Evolutionary conservation across 2,329 filamentous ascomycete genomes (phyloP), one percentile per base, ranked within the genome.

Genomic region (Aspergillus texensis): DNA sequence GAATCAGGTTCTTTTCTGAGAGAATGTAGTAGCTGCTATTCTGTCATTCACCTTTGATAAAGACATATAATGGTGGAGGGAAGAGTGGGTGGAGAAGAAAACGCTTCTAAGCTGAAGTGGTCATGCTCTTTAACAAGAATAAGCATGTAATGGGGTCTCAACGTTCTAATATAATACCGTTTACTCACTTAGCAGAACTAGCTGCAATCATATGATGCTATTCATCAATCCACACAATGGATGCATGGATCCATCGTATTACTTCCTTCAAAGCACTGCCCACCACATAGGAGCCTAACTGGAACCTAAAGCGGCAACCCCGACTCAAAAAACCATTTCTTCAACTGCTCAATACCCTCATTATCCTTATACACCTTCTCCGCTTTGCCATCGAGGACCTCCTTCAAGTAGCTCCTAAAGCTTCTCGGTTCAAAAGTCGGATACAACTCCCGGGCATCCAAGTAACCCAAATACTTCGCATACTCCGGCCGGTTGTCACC

Each of bases 381-480:
- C 9, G 5, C 73, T 55, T 75, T 77, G 1, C 80, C 79, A 19
- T 64, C 72, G 8, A 82, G 39, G 6, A 79, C 58, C 21, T 79
- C 76, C 12, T 71, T 54, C 21, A 78, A 55, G 58, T 72, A 80
- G 1, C 72, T 71, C 45, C 72, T 68, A 56, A 80, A 76, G 1
- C 61, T 66, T 16, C 65, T 75, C 2, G 72, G 72, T 53, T 78
- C 65, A 12, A 84, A 70, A 24, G 82, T 82, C 1, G 83, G 84
- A 67, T 85, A 86, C 34, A 86, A 70, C 41, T 85, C 79, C 62
- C 78, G 79, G 8, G 73, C 75, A 64, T 79, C 74, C 5, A 85
- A 65, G 66, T 85, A 85, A 0, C 83, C 83, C n/a, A 86, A 69
- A 62, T 84, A 85, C 26, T 75, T 71, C 1, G 84, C 84, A 60